A percentile compares a stretch with the other conserved stretches of the same genome.
Conservation (phyloP, 2,329 filamentous ascomycete genomes). For the Magnaporthiopsis incrustans region DNA sequence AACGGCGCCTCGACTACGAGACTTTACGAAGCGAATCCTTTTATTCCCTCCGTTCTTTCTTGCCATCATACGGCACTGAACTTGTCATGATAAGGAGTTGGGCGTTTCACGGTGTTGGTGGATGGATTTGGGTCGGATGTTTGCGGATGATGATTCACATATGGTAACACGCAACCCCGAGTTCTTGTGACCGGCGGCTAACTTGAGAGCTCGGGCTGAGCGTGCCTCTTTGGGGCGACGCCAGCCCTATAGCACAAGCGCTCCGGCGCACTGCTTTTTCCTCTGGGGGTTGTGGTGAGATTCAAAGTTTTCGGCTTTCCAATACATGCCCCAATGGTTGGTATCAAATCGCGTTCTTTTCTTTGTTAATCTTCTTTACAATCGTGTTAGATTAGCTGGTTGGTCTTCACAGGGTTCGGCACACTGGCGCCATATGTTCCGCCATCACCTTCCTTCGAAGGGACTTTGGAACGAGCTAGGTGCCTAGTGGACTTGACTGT, state of each 20-base stretch:
- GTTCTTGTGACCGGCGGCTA: slow-evolving; percentile 4
- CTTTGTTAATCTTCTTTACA: neutral
- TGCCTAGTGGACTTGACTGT: too few relatives aligned
- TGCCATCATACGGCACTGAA: too few relatives aligned
- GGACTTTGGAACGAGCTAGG: too few relatives aligned
- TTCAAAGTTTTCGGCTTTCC: neutral
- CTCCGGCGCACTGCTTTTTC: neutral
- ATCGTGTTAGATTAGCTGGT: neutral
- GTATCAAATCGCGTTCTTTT: neutral
- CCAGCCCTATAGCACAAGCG: neutral
- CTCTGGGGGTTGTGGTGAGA: neutral
- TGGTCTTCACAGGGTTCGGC: neutral
- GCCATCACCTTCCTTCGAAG: too few relatives aligned
- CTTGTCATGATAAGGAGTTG: neutral
- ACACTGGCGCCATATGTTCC: neutral
- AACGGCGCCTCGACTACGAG: neutral
- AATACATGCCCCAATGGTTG: neutral
- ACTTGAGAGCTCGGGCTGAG: slow-evolving; percentile 5
- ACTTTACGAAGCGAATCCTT: neutral
- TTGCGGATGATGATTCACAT: neutral
- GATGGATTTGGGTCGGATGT: neutral
- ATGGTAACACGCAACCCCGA: neutral
- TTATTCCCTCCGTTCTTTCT: neutral
- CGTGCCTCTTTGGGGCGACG: neutral
- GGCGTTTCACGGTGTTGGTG: neutral